phyloP scores from a whole-genome alignment of 768 basidiomycete species.

The Suillus plorans region DNA sequence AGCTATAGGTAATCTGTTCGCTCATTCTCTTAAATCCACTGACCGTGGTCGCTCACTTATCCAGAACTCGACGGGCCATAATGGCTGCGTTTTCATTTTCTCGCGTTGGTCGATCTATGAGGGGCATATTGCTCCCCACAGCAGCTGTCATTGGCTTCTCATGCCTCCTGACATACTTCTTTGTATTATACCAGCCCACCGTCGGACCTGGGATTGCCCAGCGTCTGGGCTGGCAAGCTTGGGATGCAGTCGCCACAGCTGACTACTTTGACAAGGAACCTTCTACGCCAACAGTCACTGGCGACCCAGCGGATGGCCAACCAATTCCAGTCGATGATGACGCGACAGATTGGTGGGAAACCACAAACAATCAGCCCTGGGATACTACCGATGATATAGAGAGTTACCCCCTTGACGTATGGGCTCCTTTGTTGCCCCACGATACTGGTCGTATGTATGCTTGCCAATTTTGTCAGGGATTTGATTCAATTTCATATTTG shows the following conservation, averaged over 20 bases:
- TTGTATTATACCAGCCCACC: constrained; percentile 79
- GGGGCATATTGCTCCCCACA: constrained; percentile 57
- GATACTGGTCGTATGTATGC: constrained; percentile 64
- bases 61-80: constrained; percentile 14
- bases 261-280: constrained; percentile 9
- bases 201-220: constrained; percentile 70
- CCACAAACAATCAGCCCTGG: constrained; percentile 32
- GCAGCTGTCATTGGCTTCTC: constrained; percentile 65
- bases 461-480: not conserved
- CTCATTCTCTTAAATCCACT: not conserved
- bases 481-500: not conserved
- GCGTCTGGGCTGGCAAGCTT: constrained; percentile 86
- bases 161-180: constrained; percentile 70
- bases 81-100: constrained; percentile 40
- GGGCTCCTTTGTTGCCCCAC: constrained; percentile 75
- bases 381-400: constrained; percentile 51
- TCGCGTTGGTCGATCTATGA: constrained; percentile 49
- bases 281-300: not conserved
- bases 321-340: constrained; percentile 18
- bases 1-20: not conserved
- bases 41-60: constrained; percentile 12
- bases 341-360: constrained; percentile 72
- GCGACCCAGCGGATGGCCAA: constrained; percentile 2
- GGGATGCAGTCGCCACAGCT: constrained; percentile 61
- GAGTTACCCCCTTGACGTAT: constrained; percentile 76